These are phyloP conservation scores for Colletotrichum eremochloae DNA, from an alignment of 2,329 filamentous ascomycete species.

Conservation along the genomic window DNA sequence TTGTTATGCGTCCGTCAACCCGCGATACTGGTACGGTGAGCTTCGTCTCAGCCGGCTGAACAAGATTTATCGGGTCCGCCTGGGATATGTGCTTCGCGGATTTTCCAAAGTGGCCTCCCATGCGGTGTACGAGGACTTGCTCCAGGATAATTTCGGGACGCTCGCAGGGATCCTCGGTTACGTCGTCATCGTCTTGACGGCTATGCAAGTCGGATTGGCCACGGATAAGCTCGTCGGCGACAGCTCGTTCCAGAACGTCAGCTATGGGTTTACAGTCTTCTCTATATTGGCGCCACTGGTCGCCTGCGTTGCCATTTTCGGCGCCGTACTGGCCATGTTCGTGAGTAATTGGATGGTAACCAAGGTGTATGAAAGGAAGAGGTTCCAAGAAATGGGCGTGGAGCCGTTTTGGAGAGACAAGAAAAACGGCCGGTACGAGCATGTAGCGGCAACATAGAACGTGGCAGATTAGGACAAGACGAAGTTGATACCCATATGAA, in stretches of 20 bases:
- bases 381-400: constrained; percentile 45
- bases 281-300: constrained; percentile 58
- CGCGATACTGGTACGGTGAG: constrained; percentile 57
- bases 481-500: not conserved
- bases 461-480: not conserved
- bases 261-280: constrained; percentile 64
- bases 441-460: constrained; percentile 13
- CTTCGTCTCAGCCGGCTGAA: constrained; percentile 56
- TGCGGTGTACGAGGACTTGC: constrained; percentile 39
- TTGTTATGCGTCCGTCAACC: constrained; percentile 49
- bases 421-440: constrained; percentile 7
- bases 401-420: constrained; percentile 39
- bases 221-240: constrained; percentile 52
- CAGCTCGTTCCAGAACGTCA: constrained; percentile 56
- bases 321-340: constrained; percentile 42
- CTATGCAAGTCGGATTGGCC: constrained; percentile 63
- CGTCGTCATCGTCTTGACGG: constrained; percentile 60
- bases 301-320: constrained; percentile 44
- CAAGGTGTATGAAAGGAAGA: constrained; percentile 42
- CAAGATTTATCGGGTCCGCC: constrained; percentile 55
- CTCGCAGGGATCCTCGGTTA: constrained; percentile 47
- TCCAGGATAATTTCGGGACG: constrained; percentile 36
- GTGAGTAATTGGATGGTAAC: constrained; percentile 41
- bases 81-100: constrained; percentile 34
- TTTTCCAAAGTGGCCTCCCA: constrained; percentile 39